Base-by-base conservation (phyloP, 139 green algal species). In the Prasinococcaceae sp. region DNA sequence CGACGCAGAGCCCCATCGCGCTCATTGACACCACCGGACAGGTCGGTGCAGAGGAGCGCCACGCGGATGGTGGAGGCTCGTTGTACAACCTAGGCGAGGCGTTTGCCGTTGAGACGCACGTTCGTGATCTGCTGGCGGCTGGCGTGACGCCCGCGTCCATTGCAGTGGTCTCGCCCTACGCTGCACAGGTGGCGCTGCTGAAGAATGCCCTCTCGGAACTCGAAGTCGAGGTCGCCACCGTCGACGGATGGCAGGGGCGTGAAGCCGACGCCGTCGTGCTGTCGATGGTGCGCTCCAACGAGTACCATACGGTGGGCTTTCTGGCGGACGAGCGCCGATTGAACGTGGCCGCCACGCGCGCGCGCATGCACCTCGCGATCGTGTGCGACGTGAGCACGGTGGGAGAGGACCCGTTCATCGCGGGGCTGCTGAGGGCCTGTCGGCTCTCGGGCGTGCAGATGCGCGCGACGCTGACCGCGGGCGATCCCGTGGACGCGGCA, bases 221-320 rank as follows among this genome's bases (percentile, higher is more conserved):
- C 8, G 25, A n/a, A 32, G 45, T 63, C 8, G 50, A 66, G 38
- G 57, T 68, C 26, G 57, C 55, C 25, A 60, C 32, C 29, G 44
- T 72, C 16, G 63, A 72, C 30, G 30, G 29, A 19, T 72, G 70
- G 36, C 63, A 72, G 44, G 63, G 63, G n/a, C 55, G 63, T n/a
- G 59, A 72, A 25, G 44, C 57, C 16, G 63, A 72, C 6, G 63
- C 58, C 16, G 57, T 72, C 16, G 35, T 72, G 6, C 70, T 72
- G 33, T 72, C 63, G 14, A 72, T 70, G 59, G 59, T 68, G 12
- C 40, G 56, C 4, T 64, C 56, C 26, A 64, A 64, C 19, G 17
- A 54, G 17, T 25, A 19, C 19, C 46, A 46, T 3, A 23, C 37
- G 16, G 56, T 64, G 2, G 62, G 62, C 1, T 70, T 70, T 36